Evolutionary conservation across 179 eudicot species (phyloP), one percentile per base, ranked within the genome.

Genomic region (Dionaea muscipula): DNA sequence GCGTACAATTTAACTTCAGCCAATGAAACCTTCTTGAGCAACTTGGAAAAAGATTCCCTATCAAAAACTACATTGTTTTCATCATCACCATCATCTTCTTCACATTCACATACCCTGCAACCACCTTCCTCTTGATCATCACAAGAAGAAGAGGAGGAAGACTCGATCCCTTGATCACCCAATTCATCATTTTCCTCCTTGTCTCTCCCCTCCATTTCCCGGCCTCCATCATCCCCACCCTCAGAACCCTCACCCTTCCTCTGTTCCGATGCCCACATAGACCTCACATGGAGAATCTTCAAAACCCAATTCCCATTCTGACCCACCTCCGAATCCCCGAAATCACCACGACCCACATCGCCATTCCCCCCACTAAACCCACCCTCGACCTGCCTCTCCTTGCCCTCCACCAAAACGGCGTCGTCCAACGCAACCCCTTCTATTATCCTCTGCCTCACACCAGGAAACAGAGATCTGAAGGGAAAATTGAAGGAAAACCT

Each of bases 1-100:
- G 95, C 82, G 81, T 82, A 91, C 68, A 86, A 57, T 47, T 77
- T 84, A 46, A 95, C 95, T 40, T 91, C 88, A 21, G 68, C 57
- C 50, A 91, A 69, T 35, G 95, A 74, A 31, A 91, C 98, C 75
- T 77, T 91, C 51, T 76, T 68, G n/a, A 87, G 67, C 75, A 91
- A 18, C 68, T 75, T 82, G 23, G 81, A 77, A 61, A 91, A 91
- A 16, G 84, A 77, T 50, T 75, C 76, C 61, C 75, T 77, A 71
- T 84, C 93, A 64, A 86, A 75, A 35, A 68, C 71, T 16, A 70
- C 52, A 16, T 56, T 67, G 16, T 64, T 64, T 13, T 66, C 62
- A 13, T 76, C 66, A 21, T 70, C 73, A 35, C 72, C 75, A 38
- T 74, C 71, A 49, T 75, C 78, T 57, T 61, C 68, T 19, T 40